Evolutionary conservation across 1,284 basidiomycete species (phyloP).

Genomic region (Mycena sp.): DNA sequence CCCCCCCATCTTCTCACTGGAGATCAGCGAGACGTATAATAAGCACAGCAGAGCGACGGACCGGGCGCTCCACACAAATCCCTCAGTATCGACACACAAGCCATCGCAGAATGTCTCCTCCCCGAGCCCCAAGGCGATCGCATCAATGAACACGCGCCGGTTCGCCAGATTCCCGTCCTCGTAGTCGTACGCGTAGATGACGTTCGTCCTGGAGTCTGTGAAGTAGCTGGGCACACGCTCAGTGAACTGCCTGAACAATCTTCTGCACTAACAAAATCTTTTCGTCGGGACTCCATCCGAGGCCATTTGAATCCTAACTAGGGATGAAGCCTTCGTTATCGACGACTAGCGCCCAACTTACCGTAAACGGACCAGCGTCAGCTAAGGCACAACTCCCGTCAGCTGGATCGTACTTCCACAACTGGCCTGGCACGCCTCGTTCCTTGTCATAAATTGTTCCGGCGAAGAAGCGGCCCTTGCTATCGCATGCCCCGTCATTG

Average conservation of each 20-base stretch:
- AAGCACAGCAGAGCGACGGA: constrained; percentile 38
- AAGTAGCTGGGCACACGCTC: constrained; percentile 59
- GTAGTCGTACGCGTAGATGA: constrained; percentile 75
- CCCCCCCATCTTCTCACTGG: constrained; percentile 63
- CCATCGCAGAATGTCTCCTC: constrained; percentile 67
- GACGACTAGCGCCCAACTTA: constrained; percentile 39
- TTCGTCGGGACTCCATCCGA: constrained; percentile 71
- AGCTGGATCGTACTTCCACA: constrained; percentile 68
- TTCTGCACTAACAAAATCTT: constrained; percentile 59
- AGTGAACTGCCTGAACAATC: neutral
- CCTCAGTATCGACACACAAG: constrained; percentile 69
- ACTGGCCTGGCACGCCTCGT: constrained; percentile 60
- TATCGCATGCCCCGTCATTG: constrained; percentile 77
- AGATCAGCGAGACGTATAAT: constrained; percentile 7
- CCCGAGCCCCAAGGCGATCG: constrained; percentile 59
- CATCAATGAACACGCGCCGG: constrained; percentile 65
- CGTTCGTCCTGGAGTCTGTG: constrained; percentile 70
- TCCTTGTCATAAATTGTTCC: constrained; percentile 65
- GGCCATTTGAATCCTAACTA: constrained; percentile 67
- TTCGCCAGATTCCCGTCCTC: constrained; percentile 62
- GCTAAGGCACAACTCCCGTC: constrained; percentile 57
- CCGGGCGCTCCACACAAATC: constrained; percentile 76
- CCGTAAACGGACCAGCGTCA: constrained; percentile 74
- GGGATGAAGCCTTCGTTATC: neutral
- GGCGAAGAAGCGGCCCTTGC: constrained; percentile 69